Conservation (phyloP, 129 eudicot genomes). For the Smallanthus sonchifolius region DNA sequence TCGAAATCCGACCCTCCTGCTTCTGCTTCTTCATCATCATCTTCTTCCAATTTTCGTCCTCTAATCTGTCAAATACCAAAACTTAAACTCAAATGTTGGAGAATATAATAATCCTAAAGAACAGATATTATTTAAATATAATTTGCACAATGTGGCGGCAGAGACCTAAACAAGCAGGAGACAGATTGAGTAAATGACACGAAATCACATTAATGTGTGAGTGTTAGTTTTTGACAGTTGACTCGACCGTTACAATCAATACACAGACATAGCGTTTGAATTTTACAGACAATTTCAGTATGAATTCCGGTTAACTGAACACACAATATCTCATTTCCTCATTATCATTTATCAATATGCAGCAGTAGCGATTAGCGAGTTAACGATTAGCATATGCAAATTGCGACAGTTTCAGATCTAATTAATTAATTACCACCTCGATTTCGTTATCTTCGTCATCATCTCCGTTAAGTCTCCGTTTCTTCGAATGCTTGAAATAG, state of each 20-base stretch:
- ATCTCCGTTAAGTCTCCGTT: slow-evolving; percentile 42
- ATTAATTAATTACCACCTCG: slow-evolving; percentile 44
- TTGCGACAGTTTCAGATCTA: slow-evolving; percentile 27
- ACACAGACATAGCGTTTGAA: slow-evolving; percentile 11
- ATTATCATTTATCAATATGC: not conserved
- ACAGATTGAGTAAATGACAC: slow-evolving; percentile 9
- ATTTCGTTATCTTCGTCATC: slow-evolving; percentile 25
- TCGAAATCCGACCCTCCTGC: slow-evolving; percentile 25
- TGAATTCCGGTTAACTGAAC: slow-evolving; percentile 34
- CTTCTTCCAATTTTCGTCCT: slow-evolving; percentile 27
- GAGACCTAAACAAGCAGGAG: slow-evolving; percentile 14
- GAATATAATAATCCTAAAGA: not conserved
- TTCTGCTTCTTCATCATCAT: not conserved
- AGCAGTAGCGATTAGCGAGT: not conserved
- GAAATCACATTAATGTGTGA: slow-evolving; percentile 9
- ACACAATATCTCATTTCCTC: slow-evolving; percentile 15
- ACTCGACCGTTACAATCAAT: slow-evolving; percentile 42
- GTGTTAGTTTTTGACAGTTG: slow-evolving; percentile 73
- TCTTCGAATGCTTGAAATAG: slow-evolving; percentile 46
- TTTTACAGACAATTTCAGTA: slow-evolving; percentile 1
- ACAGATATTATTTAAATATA: slow-evolving; percentile 8
- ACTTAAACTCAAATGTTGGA: slow-evolving; percentile 10
- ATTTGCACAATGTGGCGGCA: slow-evolving; percentile 1
- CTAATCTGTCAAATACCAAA: slow-evolving; percentile 51
- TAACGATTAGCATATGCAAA: not conserved